Base-by-base conservation (phyloP, 129 eudicot genomes). In the Flaveria brownii region DNA sequence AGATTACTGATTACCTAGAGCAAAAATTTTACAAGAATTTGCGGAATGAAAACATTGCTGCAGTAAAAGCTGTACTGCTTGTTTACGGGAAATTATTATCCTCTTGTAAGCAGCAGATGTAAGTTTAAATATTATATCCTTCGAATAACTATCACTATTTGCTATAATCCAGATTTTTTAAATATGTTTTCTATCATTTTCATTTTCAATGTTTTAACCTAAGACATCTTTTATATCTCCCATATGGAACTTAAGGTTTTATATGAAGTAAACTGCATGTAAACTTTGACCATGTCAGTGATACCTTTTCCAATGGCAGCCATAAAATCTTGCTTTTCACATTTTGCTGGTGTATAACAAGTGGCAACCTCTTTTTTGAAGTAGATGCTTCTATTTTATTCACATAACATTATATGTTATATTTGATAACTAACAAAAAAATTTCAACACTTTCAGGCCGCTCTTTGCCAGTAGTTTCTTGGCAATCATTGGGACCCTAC, bases 51-150 rank as follows among this genome's bases (percentile, higher is more conserved):
- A 81, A 88, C 71, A 9, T 78, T 54, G 87, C 88, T 50, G 87
- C 94, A 52, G 88, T 87, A 67, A 91, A 88, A 82, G 84, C 82
- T 75, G 94, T 91, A 68, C 46, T 84, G 41, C 84, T 82, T n/a
- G 78, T 91, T 55, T 91, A 88, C 72, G 86, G 89, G 82, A 91
- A 86, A 85, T 82, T 91, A 72, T 83, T 88, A 63, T 86, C 91
- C 72, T 86, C 94, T 85, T 91, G 97, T 81, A 91, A 91, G 91
- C 90, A 91, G 79, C 97, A 91, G 83, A 88, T 91, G 97, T 91
- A 91, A 91, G 97, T 91, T 81, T 46, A 16, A 65, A 55, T 60
- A 74, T 77, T 49, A 51, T 13, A 25, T 57, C 70, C 52, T 10
- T 43, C 25, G 42, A 9, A 54, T 62, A 25, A 11, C 17, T 50